Evolutionary conservation across 768 basidiomycete genomes (phyloP), one percentile per base, ranked within the genome.

Genomic region (Russula earlei): DNA sequence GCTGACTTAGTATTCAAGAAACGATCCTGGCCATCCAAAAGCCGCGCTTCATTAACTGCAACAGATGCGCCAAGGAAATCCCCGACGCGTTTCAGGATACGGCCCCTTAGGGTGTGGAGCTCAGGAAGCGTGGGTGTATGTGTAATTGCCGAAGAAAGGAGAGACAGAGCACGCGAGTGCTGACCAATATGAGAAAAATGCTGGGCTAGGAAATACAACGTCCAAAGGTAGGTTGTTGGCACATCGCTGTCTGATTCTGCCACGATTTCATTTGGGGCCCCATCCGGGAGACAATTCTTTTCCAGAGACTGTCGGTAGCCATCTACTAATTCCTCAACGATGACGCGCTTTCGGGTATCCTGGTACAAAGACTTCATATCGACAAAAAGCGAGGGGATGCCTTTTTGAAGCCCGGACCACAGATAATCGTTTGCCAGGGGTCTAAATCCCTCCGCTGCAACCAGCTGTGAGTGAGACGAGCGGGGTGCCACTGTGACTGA

Each of bases 61-160:
- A 72, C 70, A 0, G 91, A 87, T 0, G 93, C 96, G 0, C 82
- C 85, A 24, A 77, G 69, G 0, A 76, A 72, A 62, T 98, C 92
- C 0, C 94, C 93, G 0, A 84, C 78, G 12, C 93, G 83, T 66
- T 98, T 98, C 40, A 95, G 73, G 14, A 88, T 79, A 4, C 89
- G 85, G 0, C 83, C 96, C 65, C 82, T 84, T 60, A 83, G 81
- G 67, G 86, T 86, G 62, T 85, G 79, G 11, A 98, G 72, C 60
- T 99, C 96, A 0, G 96, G 94, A 0, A 99, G 74, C 0, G 93
- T 95, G 0, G 96, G 96, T 0, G 96, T 97, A 66, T 98, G 96
- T 20, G 70, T 64, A 19, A 92, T 68, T 4, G 91, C 93, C 2
- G 66, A 59, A 17, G 82, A 74, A 15, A 98, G 73, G 5, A 87